Evolutionary conservation across 306 rosid genomes (phyloP).

Genomic region (Abrus pulchellus): DNA sequence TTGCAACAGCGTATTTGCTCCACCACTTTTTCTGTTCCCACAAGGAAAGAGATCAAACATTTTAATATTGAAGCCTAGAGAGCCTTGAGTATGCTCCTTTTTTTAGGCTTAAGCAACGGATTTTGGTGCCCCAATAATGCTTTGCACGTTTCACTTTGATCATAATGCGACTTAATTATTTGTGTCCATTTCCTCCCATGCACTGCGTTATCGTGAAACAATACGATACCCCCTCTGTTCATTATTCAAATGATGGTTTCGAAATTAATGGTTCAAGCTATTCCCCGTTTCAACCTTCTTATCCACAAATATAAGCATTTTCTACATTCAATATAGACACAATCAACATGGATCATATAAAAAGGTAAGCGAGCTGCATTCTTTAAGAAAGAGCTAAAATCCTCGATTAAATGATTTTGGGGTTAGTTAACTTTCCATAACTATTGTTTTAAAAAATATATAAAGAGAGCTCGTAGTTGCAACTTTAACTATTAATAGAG

Average conservation of each 20-base stretch:
- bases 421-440: background rate
- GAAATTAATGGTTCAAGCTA: slow-evolving; percentile 3
- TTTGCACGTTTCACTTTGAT: slow-evolving; percentile 29
- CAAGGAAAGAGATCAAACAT: background rate
- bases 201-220: background rate
- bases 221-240: background rate
- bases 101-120: background rate
- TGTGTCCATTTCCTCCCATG: background rate
- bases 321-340: background rate
- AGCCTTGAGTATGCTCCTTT: background rate
- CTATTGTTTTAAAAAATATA: background rate
- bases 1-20: background rate
- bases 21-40: background rate
- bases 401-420: background rate
- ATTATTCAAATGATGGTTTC: slow-evolving; percentile 14
- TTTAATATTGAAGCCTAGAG: background rate
- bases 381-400: background rate
- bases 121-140: slow-evolving; percentile 25
- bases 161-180: slow-evolving; percentile 11
- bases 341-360: background rate
- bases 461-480: background rate
- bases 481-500: background rate
- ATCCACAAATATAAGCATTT: slow-evolving; percentile 4
- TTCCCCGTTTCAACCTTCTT: background rate
- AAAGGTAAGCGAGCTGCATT: background rate